These are phyloP conservation scores for Nitzschia putrida DNA, from an alignment of 108 stramenopile species.

Conservation along the genomic window DNA sequence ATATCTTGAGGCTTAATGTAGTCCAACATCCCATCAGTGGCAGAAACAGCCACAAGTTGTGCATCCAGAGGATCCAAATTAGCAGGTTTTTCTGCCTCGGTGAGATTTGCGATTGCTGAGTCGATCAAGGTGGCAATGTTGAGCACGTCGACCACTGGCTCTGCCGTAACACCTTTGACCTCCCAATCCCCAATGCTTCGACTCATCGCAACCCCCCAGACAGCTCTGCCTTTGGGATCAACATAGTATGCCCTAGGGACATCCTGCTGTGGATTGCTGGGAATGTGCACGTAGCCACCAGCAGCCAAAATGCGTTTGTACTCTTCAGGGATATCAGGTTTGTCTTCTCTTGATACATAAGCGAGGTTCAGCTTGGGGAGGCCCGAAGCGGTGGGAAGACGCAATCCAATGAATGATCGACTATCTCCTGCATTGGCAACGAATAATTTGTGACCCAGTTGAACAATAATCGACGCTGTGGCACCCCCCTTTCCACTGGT, in stretches of 20 bases:
- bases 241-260: constrained; percentile 59
- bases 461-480: constrained; percentile 71
- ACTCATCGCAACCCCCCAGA: constrained; percentile 81
- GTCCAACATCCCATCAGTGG: constrained; percentile 88
- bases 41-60: constrained; percentile 70
- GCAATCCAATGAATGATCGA: constrained; percentile 55
- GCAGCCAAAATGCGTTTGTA: constrained; percentile 59
- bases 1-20: constrained; percentile 57
- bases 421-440: constrained; percentile 85
- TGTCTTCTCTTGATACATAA: constrained; percentile 69
- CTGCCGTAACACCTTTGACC: constrained; percentile 77
- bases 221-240: constrained; percentile 53
- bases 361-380: constrained; percentile 38
- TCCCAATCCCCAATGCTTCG: constrained; percentile 81
- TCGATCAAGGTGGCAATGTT: constrained; percentile 37
- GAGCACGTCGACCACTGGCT: constrained; percentile 76
- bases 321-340: constrained; percentile 74
- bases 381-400: constrained; percentile 19
- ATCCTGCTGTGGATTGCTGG: constrained; percentile 40
- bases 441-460: constrained; percentile 61
- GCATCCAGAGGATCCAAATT: constrained; percentile 47
- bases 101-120: constrained; percentile 13
- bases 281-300: constrained; percentile 77
- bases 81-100: constrained; percentile 7
- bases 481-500: constrained; percentile 63